These are phyloP conservation scores for Nicotiana obtusifolia DNA, from an alignment of 257 asterid species.

Conservation along the genomic window DNA sequence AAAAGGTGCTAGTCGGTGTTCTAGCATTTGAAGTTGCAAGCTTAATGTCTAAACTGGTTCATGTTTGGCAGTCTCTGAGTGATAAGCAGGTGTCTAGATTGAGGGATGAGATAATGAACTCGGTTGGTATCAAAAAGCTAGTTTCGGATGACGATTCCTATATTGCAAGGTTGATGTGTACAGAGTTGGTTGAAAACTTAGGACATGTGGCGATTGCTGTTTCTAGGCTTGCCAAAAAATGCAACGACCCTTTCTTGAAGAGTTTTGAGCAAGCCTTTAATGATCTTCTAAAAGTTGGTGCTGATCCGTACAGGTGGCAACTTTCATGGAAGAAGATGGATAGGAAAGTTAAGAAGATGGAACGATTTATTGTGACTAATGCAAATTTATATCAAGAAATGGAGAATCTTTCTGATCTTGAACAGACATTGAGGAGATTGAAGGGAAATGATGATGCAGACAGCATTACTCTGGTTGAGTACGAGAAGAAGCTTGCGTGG, in stretches of 20 bases:
- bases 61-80: conserved; percentile 73
- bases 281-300: conserved; percentile 48
- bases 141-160: conserved; percentile 67
- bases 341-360: conserved; percentile 68
- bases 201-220: conserved; percentile 57
- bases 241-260: conserved; percentile 60
- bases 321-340: conserved; percentile 71
- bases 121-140: conserved; percentile 56
- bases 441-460: conserved; percentile 47
- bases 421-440: conserved; percentile 69
- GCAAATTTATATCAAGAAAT: conserved; percentile 71
- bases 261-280: conserved; percentile 71
- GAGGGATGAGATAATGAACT: conserved; percentile 59
- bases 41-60: conserved; percentile 75
- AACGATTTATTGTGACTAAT: conserved; percentile 39
- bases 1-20: conserved; percentile 55
- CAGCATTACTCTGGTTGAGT: conserved; percentile 65
- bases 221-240: conserved; percentile 64
- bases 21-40: conserved; percentile 91
- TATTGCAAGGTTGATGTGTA: conserved; percentile 54
- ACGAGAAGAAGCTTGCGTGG: conserved; percentile 72
- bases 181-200: conserved; percentile 62
- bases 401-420: conserved; percentile 79
- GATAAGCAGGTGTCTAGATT: conserved; percentile 66
- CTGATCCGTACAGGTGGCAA: conserved; percentile 64